Evolutionary conservation across 2,329 filamentous ascomycete species (phyloP).

Genomic region (Stachybotrys echinatus): DNA sequence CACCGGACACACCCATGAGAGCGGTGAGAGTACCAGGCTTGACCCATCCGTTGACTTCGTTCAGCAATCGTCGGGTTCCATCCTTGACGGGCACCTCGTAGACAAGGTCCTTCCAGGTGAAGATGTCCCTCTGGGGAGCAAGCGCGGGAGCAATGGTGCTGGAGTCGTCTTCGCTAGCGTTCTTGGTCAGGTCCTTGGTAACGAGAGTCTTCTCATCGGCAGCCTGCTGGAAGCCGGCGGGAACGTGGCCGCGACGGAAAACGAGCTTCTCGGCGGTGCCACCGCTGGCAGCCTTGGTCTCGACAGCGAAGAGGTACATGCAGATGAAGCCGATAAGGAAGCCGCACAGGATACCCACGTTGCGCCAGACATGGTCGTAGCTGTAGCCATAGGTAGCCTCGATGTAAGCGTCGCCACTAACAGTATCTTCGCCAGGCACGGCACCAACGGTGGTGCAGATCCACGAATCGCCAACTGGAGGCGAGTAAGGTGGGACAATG

Average conservation of each 20-base stretch:
- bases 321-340: conserved; percentile 57
- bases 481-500: conserved; percentile 36
- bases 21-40: conserved; percentile 78
- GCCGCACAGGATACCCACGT: conserved; percentile 57
- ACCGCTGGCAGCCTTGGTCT: conserved; percentile 52
- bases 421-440: conserved; percentile 38
- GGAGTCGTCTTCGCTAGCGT: conserved; percentile 2
- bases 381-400: conserved; percentile 43
- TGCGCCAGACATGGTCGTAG: conserved; percentile 52
- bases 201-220: not conserved
- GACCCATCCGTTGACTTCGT: conserved; percentile 76
- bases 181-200: not conserved
- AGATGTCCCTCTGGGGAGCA: conserved; percentile 42
- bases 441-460: conserved; percentile 46
- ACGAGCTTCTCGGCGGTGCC: conserved; percentile 39
- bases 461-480: conserved; percentile 32
- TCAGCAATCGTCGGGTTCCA: conserved; percentile 59
- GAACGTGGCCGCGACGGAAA: not conserved
- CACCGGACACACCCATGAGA: conserved; percentile 51
- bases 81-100: conserved; percentile 64
- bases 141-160: conserved; percentile 16
- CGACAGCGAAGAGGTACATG: conserved; percentile 54
- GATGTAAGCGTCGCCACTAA: conserved; percentile 54
- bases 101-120: conserved; percentile 69
- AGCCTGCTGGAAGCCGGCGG: not conserved